Evolutionary conservation across 2,329 filamentous ascomycete species (phyloP).

Genomic region (Botrytis paeoniae): DNA sequence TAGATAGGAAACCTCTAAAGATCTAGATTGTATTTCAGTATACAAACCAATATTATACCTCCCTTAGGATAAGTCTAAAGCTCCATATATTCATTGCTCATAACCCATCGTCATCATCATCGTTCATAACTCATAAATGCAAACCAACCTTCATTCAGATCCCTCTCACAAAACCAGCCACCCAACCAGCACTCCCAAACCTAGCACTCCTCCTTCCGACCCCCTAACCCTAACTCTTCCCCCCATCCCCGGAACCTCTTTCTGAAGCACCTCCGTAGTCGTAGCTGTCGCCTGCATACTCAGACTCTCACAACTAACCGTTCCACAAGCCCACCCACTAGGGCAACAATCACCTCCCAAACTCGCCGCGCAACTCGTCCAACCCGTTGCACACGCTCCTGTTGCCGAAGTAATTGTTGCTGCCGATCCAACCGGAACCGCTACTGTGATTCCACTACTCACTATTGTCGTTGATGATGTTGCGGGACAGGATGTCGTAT

Average conservation of each 20-base stretch:
- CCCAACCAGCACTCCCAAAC: not conserved
- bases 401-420: constrained; percentile 41
- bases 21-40: not conserved
- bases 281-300: constrained; percentile 54
- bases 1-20: too few species aligned
- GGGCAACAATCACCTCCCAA: constrained; percentile 81
- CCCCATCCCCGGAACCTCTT: constrained; percentile 28
- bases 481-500: constrained; percentile 72
- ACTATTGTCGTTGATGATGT: constrained; percentile 62
- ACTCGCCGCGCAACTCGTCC: constrained; percentile 68
- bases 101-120: not conserved
- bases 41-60: not conserved
- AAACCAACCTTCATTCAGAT: too few species aligned
- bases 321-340: constrained; percentile 69
- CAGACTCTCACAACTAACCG: constrained; percentile 64
- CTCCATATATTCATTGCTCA: not conserved
- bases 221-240: not conserved
- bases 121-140: not conserved
- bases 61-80: not conserved
- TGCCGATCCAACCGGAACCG: constrained; percentile 55
- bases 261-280: constrained; percentile 43
- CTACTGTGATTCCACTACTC: constrained; percentile 66
- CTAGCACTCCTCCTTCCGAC: not conserved
- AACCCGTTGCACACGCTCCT: constrained; percentile 68
- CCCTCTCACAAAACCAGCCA: not conserved